Evolutionary conservation across 2,329 filamentous ascomycete genomes (phyloP).

Genomic region (Zalaria obscura): DNA sequence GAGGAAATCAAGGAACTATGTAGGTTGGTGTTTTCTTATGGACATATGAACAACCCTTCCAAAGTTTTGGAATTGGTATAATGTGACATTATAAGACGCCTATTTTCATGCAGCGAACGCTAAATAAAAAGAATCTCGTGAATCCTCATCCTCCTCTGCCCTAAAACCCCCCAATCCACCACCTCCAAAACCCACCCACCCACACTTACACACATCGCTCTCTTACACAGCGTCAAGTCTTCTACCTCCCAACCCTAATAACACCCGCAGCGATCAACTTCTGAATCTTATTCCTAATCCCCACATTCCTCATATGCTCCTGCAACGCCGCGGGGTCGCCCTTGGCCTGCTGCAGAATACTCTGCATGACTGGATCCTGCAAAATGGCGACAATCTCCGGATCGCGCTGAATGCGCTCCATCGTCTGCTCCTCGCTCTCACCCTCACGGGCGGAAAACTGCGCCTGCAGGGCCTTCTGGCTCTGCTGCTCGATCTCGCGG

Average conservation of each 20-base stretch:
- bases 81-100: too few species aligned
- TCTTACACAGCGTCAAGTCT: not conserved
- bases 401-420: slow-evolving; percentile 77
- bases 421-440: slow-evolving; percentile 83
- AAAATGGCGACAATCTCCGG: slow-evolving; percentile 42
- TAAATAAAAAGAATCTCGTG: too few species aligned
- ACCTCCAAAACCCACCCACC: too few species aligned
- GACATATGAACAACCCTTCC: too few species aligned
- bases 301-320: slow-evolving; percentile 93
- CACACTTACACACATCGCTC: too few species aligned
- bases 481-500: slow-evolving; percentile 84
- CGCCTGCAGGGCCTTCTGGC: slow-evolving; percentile 78
- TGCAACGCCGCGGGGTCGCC: slow-evolving; percentile 80
- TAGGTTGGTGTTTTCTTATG: too few species aligned
- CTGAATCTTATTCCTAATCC: slow-evolving; percentile 77
- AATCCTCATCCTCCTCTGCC: too few species aligned
- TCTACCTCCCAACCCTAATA: slow-evolving; percentile 35
- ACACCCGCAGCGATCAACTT: slow-evolving; percentile 89
- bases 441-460: slow-evolving; percentile 87
- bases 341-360: slow-evolving; percentile 92
- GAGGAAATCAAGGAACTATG: too few species aligned
- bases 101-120: too few species aligned
- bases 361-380: slow-evolving; percentile 88
- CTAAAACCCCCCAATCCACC: too few species aligned
- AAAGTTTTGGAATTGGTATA: too few species aligned